These are phyloP conservation scores for Nemania serpens DNA, from an alignment of 2,329 filamentous ascomycete species.

Conservation along the genomic window DNA sequence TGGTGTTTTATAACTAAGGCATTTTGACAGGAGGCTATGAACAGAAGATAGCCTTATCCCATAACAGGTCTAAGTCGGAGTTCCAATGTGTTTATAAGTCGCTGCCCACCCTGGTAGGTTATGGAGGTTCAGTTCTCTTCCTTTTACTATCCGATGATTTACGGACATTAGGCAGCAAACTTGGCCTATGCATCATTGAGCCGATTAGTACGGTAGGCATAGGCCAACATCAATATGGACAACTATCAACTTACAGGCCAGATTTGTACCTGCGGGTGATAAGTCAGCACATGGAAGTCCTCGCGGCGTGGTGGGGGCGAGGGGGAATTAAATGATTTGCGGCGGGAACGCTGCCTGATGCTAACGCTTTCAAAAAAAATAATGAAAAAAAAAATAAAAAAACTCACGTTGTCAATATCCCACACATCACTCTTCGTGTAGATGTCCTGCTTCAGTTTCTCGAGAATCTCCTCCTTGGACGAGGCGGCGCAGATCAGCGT, in stretches of 20 bases:
- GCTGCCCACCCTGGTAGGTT: background rate
- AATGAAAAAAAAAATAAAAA: slow-evolving; percentile 2
- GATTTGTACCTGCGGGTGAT: slow-evolving; percentile 50
- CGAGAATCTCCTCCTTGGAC: slow-evolving; percentile 70
- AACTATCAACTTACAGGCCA: slow-evolving; percentile 47
- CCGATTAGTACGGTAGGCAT: slow-evolving; percentile 23
- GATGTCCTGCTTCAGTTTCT: slow-evolving; percentile 70
- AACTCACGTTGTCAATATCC: slow-evolving; percentile 71
- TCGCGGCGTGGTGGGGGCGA: background rate
- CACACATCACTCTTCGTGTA: slow-evolving; percentile 76
- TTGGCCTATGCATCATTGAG: slow-evolving; percentile 29
- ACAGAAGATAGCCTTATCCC: background rate
- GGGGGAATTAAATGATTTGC: background rate
- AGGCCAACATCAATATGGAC: background rate
- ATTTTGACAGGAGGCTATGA: background rate
- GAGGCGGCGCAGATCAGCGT: slow-evolving; percentile 69
- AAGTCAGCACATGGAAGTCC: slow-evolving; percentile 8
- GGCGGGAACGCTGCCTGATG: slow-evolving; percentile 2
- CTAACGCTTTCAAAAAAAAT: background rate
- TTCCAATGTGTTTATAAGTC: slow-evolving; percentile 8
- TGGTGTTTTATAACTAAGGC: slow-evolving; percentile 5
- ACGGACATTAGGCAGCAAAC: slow-evolving; percentile 34
- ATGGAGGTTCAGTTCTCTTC: background rate
- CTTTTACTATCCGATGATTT: slow-evolving; percentile 1
- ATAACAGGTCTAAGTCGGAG: slow-evolving; percentile 4